Conservation (phyloP, 345 rosid species). For the Citrus unshiu region DNA sequence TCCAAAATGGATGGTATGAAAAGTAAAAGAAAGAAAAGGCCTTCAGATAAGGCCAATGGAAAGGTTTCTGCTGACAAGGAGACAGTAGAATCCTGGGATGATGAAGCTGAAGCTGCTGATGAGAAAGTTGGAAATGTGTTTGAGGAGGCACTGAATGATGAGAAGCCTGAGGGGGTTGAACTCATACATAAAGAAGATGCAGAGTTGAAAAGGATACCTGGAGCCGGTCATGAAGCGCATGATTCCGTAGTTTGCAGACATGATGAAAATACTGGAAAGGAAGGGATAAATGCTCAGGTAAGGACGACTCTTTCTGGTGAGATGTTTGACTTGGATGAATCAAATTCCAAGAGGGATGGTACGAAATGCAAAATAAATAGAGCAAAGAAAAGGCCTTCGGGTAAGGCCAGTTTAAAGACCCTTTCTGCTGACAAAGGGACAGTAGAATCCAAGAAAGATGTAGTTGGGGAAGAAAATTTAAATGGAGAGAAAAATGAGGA, state of each 20-base stretch:
- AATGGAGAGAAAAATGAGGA: constrained; percentile 18
- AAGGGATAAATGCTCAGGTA: constrained; percentile 19
- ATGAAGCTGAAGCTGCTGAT: constrained; percentile 51
- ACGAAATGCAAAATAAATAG: constrained; percentile 14
- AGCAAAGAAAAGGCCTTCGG: constrained; percentile 27
- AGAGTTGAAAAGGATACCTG: constrained; percentile 8
- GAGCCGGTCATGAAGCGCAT: constrained; percentile 10
- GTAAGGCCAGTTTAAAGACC: constrained; percentile 26
- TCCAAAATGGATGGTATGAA: constrained; percentile 14
- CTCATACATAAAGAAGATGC: constrained; percentile 7
- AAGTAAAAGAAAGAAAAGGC: constrained; percentile 24
- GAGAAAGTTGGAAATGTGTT: constrained; percentile 34
- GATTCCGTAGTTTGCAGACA: background rate
- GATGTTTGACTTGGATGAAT: constrained; percentile 17
- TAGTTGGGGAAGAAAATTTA: constrained; percentile 5
- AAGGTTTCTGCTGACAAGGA: constrained; percentile 18
- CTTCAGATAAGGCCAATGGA: constrained; percentile 24
- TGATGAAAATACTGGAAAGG: constrained; percentile 15
- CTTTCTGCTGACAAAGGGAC: constrained; percentile 13
- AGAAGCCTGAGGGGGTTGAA: constrained; percentile 20
- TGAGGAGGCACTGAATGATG: constrained; percentile 18
- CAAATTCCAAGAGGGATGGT: constrained; percentile 15
- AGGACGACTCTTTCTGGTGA: constrained; percentile 17
- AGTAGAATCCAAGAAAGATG: constrained; percentile 23
- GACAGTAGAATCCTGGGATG: constrained; percentile 27